Conservation (phyloP, 73 alveolate species). For the Vitrella brassicaformis region DNA sequence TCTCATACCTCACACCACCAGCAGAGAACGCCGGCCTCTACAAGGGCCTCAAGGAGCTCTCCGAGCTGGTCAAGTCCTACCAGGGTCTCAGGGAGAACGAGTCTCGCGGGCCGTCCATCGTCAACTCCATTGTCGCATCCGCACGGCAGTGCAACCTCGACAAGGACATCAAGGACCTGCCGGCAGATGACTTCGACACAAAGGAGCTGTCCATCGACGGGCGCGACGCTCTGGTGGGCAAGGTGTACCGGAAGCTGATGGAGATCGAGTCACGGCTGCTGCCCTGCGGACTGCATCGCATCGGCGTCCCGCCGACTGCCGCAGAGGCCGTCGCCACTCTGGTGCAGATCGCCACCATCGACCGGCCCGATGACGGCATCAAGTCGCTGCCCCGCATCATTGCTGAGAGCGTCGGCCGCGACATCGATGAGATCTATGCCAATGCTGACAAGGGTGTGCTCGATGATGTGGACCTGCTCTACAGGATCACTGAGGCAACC, state of each 20-base stretch:
- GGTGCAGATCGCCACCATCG: conserved; percentile 42
- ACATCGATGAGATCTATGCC: conserved; percentile 23
- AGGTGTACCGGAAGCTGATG: conserved; percentile 42
- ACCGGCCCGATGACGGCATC: conserved; percentile 30
- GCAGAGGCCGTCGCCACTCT: conserved; percentile 40
- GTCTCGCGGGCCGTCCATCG: conserved; percentile 41
- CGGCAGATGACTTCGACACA: conserved; percentile 8
- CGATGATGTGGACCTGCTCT: conserved; percentile 1
- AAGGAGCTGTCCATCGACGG: background rate
- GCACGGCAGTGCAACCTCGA: conserved; percentile 46
- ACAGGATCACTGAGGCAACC: background rate
- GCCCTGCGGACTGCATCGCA: conserved; percentile 41
- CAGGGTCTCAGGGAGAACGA: conserved; percentile 40
- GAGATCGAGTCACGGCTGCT: conserved; percentile 40
- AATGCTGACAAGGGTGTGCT: conserved; percentile 2
- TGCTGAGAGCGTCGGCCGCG: conserved; percentile 33
- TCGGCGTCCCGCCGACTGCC: conserved; percentile 46
- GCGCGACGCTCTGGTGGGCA: conserved; percentile 29
- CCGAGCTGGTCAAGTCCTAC: conserved; percentile 41
- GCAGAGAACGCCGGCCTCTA: conserved; percentile 41
- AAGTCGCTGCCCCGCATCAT: conserved; percentile 37
- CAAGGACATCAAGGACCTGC: conserved; percentile 26
- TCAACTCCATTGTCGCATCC: conserved; percentile 35
- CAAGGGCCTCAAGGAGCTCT: conserved; percentile 37
- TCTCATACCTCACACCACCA: conserved; percentile 35